Evolutionary conservation across 352 stramenopile species (phyloP).

Genomic region (Globisporangium solare): DNA sequence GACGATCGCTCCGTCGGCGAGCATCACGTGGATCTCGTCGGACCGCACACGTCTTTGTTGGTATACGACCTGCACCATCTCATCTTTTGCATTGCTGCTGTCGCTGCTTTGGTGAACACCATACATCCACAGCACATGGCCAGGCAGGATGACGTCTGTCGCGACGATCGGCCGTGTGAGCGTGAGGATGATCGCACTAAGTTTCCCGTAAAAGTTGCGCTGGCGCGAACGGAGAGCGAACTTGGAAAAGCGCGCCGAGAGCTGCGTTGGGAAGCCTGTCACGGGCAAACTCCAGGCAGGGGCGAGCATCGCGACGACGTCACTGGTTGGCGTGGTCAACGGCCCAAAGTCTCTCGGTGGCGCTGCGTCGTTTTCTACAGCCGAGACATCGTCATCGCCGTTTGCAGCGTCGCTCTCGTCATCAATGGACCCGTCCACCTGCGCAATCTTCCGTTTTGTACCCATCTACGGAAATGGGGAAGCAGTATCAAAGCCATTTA

Average conservation of each 20-base stretch:
- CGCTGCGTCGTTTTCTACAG: not conserved
- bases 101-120: not conserved
- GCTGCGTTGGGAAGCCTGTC: constrained; percentile 35
- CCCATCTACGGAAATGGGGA: constrained; percentile 4
- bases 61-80: constrained; percentile 29
- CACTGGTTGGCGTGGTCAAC: constrained; percentile 8
- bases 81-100: constrained; percentile 3
- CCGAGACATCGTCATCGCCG: not conserved
- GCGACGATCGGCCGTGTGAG: constrained; percentile 25
- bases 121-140: constrained; percentile 37
- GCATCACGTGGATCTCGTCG: constrained; percentile 23
- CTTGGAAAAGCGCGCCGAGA: constrained; percentile 36
- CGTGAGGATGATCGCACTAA: constrained; percentile 39
- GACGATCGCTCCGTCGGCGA: constrained; percentile 13
- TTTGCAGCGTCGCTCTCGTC: constrained; percentile 1
- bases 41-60: constrained; percentile 9
- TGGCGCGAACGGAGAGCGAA: constrained; percentile 31
- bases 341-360: not conserved
- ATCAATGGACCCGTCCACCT: constrained; percentile 8
- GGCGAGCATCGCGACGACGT: constrained; percentile 13
- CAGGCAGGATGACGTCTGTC: constrained; percentile 21
- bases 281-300: constrained; percentile 37
- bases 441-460: constrained; percentile 10
- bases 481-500: not conserved
- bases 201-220: constrained; percentile 30